These are phyloP conservation scores for Pichia cactophila DNA, from an alignment of 1,139 yeast genomes.

Conservation along the genomic window DNA sequence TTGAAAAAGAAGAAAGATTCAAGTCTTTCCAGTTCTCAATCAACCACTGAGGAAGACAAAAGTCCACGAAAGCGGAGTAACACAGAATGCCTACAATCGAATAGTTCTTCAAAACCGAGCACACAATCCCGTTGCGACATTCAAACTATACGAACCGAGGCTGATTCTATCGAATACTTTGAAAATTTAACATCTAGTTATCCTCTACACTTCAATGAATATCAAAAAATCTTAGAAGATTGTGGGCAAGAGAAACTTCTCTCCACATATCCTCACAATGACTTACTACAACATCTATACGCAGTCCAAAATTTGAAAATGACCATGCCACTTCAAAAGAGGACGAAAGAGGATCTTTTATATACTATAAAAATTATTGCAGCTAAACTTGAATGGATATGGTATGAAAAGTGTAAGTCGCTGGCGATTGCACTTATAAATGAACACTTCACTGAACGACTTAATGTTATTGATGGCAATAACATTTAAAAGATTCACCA, in stretches of 20 bases:
- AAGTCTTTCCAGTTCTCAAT: neutral
- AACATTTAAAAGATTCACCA: neutral
- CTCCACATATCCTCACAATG: neutral
- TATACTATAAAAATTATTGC: constrained; percentile 38
- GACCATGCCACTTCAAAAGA: constrained; percentile 46
- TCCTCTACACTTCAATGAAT: neutral
- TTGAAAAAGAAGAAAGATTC: neutral
- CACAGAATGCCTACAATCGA: constrained; percentile 1
- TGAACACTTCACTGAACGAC: neutral
- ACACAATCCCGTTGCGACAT: too few species aligned
- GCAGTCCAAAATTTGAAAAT: constrained; percentile 29
- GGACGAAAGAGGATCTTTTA: constrained; percentile 41
- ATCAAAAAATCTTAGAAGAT: neutral
- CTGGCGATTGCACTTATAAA: constrained; percentile 2
- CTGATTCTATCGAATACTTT: too few species aligned
- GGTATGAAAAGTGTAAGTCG: constrained; percentile 36
- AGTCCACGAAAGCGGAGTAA: constrained; percentile 7
- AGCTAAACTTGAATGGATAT: constrained; percentile 47
- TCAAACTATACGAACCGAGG: too few species aligned
- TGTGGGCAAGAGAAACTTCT: neutral
- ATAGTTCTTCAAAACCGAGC: too few species aligned
- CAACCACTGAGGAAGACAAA: neutral
- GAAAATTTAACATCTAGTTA: too few species aligned
- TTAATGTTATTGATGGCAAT: constrained; percentile 10
- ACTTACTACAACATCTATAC: constrained; percentile 32